These are phyloP conservation scores for Lolium perenne DNA, from an alignment of 176 grass and related monocot genomes.

Conservation along the genomic window DNA sequence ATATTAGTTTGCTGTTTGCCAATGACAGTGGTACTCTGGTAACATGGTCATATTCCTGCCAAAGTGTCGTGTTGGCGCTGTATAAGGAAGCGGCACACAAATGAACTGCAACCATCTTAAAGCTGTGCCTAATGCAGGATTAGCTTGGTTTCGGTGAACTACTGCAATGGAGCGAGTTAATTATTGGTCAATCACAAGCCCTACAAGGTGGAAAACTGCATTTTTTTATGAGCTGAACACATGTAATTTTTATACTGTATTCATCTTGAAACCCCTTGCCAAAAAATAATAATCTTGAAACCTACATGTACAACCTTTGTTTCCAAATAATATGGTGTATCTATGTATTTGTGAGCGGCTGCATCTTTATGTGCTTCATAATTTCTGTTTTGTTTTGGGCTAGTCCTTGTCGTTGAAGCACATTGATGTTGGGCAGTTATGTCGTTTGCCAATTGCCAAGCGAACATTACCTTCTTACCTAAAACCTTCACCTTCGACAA, in stretches of 20 bases:
- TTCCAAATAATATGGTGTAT: too few species aligned
- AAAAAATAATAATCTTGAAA: neutral
- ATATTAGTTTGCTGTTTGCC: neutral
- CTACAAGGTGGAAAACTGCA: neutral
- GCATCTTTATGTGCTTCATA: too few species aligned
- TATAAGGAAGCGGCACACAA: neutral
- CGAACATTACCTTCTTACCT: too few species aligned
- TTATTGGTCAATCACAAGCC: neutral
- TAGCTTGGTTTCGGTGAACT: neutral
- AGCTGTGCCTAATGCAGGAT: neutral
- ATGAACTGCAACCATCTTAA: neutral
- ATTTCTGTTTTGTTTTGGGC: too few species aligned
- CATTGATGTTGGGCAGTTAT: too few species aligned
- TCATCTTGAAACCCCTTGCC: neutral
- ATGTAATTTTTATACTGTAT: neutral
- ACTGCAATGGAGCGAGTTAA: neutral
- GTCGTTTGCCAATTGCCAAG: too few species aligned
- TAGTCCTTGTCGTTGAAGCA: too few species aligned
- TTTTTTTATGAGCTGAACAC: neutral
- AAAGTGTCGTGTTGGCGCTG: neutral
- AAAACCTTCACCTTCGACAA: too few species aligned
- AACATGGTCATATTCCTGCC: neutral
- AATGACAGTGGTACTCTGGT: neutral
- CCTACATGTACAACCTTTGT: neutral
- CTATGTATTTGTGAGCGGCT: too few species aligned